Percentiles rank a stretch among this genome's conserved stretches.
phyloP scores from a whole-genome alignment of 2,329 filamentous ascomycete genomes.

The Aspergillus arachidicola region DNA sequence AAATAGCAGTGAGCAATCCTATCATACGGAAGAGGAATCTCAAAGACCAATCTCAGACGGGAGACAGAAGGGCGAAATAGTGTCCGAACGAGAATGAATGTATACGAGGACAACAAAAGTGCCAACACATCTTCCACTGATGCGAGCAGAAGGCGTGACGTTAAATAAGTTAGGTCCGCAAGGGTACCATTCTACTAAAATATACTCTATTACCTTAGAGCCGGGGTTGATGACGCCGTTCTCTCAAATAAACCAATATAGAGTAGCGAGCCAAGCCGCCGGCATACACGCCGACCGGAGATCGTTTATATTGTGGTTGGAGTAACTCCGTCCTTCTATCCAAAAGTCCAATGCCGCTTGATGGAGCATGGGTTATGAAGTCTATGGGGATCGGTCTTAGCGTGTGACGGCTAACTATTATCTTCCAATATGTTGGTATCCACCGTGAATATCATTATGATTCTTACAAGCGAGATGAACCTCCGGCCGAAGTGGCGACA shows the following conservation, averaged over 20 bases:
- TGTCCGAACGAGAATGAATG: neutral
- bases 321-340: neutral
- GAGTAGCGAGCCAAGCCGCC: neutral
- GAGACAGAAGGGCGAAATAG: neutral
- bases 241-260: neutral
- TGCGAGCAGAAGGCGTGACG: neutral
- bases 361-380: neutral
- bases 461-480: neutral
- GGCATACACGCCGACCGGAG: neutral
- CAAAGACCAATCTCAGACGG: too few relatives aligned
- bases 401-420: neutral
- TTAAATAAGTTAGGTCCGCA: neutral
- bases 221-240: neutral
- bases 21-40: neutral
- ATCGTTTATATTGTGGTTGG: neutral
- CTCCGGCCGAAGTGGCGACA: neutral
- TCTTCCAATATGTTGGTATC: neutral
- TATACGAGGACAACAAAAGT: neutral
- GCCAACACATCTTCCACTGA: neutral
- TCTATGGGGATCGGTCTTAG: neutral
- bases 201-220: neutral
- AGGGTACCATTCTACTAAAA: neutral
- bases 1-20: neutral
- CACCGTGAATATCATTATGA: neutral
- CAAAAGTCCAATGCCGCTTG: neutral